These are phyloP conservation scores for Dactylellina parvicollis DNA, from an alignment of 2,329 filamentous ascomycete species.

Conservation along the genomic window DNA sequence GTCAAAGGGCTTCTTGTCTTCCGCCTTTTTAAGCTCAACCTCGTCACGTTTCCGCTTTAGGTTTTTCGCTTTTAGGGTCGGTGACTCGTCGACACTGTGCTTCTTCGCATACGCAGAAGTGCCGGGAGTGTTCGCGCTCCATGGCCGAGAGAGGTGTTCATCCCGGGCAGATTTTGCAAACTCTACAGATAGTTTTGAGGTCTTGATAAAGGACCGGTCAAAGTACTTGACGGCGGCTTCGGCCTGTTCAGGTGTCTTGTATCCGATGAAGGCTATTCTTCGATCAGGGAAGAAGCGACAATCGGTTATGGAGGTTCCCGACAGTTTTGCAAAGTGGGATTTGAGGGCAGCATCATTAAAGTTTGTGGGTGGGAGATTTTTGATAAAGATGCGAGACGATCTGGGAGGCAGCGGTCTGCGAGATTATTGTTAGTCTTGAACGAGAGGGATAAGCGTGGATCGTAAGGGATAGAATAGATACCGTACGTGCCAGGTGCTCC, in stretches of 20 bases:
- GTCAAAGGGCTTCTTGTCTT: slow-evolving; percentile 38
- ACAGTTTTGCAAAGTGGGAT: slow-evolving; percentile 82
- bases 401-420: slow-evolving; percentile 21
- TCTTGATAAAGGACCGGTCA: slow-evolving; percentile 92
- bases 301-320: slow-evolving; percentile 78
- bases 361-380: slow-evolving; percentile 79
- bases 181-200: slow-evolving; percentile 93
- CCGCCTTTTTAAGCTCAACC: slow-evolving; percentile 60
- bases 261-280: slow-evolving; percentile 94
- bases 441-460: slow-evolving; percentile 25
- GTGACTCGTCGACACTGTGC: slow-evolving; percentile 30
- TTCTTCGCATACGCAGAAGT: slow-evolving; percentile 59
- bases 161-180: slow-evolving; percentile 75
- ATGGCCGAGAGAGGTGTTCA: slow-evolving; percentile 60
- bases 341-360: slow-evolving; percentile 85
- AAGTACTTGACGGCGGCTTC: slow-evolving; percentile 89
- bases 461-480: slow-evolving; percentile 19
- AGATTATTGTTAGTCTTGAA: slow-evolving; percentile 22
- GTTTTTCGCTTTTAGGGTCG: slow-evolving; percentile 53
- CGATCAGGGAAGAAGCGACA: slow-evolving; percentile 88
- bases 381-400: slow-evolving; percentile 78
- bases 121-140: slow-evolving; percentile 59
- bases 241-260: slow-evolving; percentile 83
- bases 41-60: slow-evolving; percentile 76
- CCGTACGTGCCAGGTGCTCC: slow-evolving; percentile 45